Conservation (phyloP, 2,329 filamentous ascomycete species). For the Akanthomyces lecanii region DNA sequence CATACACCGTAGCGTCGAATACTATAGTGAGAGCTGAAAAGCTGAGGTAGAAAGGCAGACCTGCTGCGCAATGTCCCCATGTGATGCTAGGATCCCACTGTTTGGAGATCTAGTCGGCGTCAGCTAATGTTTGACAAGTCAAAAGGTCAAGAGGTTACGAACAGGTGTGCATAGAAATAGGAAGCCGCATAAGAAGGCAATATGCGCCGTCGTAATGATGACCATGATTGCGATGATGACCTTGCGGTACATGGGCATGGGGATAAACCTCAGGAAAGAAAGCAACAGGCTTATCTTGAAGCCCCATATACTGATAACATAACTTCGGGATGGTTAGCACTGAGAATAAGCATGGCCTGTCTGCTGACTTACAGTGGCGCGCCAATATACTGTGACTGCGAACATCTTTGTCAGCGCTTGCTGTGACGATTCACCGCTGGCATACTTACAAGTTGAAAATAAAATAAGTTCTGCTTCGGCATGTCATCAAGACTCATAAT, state of each 20-base stretch:
- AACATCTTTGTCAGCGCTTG: background rate
- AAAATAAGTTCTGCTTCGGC: slow-evolving; percentile 33
- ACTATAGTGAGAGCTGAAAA: slow-evolving; percentile 38
- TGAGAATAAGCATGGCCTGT: background rate
- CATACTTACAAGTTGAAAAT: slow-evolving; percentile 32
- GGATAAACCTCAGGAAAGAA: slow-evolving; percentile 42
- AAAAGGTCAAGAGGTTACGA: background rate
- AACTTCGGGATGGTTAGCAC: slow-evolving; percentile 26
- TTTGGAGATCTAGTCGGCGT: slow-evolving; percentile 24
- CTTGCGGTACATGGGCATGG: slow-evolving; percentile 32
- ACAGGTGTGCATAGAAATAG: slow-evolving; percentile 35
- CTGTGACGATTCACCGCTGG: background rate
- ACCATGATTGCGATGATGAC: slow-evolving; percentile 32
- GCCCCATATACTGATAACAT: slow-evolving; percentile 38
- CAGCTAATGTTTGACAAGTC: background rate
- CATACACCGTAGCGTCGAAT: slow-evolving; percentile 39
- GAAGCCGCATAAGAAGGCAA: slow-evolving; percentile 34
- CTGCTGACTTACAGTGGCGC: slow-evolving; percentile 36
- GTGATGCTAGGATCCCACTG: slow-evolving; percentile 40
- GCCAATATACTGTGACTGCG: slow-evolving; percentile 36
- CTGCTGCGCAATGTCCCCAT: slow-evolving; percentile 35
- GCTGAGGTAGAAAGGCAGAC: slow-evolving; percentile 40
- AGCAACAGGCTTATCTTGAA: slow-evolving; percentile 45
- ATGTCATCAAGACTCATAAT: slow-evolving; percentile 33
- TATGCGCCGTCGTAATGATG: slow-evolving; percentile 34